phyloP scores from a whole-genome alignment of 2,329 filamentous ascomycete species.

The Ophiostoma novo-ulmi region DNA sequence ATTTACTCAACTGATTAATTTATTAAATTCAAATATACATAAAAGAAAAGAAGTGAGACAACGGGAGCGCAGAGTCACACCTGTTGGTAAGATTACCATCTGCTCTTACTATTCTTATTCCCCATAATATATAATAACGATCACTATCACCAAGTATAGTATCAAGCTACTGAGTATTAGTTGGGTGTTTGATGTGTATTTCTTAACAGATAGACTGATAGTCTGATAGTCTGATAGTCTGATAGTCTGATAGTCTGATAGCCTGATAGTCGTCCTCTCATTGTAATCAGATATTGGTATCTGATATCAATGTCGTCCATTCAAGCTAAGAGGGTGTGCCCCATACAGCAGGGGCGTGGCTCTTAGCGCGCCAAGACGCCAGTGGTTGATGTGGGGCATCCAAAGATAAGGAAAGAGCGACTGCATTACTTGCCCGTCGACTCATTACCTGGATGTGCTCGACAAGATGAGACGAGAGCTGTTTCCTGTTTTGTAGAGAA shows the following conservation, averaged over 20 bases:
- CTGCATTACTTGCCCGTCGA: not conserved
- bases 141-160: not conserved
- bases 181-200: not conserved
- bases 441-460: not conserved
- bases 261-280: not conserved
- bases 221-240: constrained; percentile 2
- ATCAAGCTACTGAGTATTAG: not conserved
- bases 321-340: not conserved
- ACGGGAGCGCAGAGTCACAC: constrained; percentile 9
- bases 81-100: constrained; percentile 9
- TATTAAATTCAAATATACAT: not conserved
- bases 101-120: not conserved
- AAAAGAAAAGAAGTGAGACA: constrained; percentile 11
- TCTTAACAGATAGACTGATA: not conserved
- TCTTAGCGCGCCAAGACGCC: not conserved
- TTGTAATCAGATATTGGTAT: not conserved
- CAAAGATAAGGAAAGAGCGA: constrained; percentile 14
- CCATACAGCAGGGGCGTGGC: not conserved
- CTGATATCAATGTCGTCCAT: not conserved
- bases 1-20: too few relatives aligned
- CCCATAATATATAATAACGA: not conserved
- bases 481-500: not conserved
- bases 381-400: not conserved
- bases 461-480: constrained; percentile 5
- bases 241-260: not conserved